A percentile compares a stretch with the other conserved stretches of the same genome.
These are phyloP conservation scores for Suillus plorans DNA, from an alignment of 768 basidiomycete species.

Conservation along the genomic window DNA sequence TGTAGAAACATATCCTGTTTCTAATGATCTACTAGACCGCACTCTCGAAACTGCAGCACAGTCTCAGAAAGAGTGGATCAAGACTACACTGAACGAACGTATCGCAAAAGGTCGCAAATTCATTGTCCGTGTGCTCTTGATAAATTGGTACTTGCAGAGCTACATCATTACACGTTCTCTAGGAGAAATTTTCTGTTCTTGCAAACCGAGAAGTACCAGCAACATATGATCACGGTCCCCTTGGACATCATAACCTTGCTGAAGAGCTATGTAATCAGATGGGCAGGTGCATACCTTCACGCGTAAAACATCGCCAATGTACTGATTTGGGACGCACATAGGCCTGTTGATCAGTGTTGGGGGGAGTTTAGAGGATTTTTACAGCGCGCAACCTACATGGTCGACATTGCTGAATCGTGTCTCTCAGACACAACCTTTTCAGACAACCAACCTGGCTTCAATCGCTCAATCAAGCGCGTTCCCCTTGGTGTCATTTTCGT, in stretches of 20 bases:
- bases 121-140: slow-evolving; percentile 41
- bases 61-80: slow-evolving; percentile 77
- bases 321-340: slow-evolving; percentile 25
- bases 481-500: slow-evolving; percentile 88
- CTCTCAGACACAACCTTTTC: slow-evolving; percentile 74
- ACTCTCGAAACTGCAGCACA: slow-evolving; percentile 53
- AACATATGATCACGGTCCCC: slow-evolving; percentile 53
- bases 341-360: slow-evolving; percentile 74
- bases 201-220: background rate
- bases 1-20: slow-evolving; percentile 58
- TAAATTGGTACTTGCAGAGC: background rate
- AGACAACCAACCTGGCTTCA: slow-evolving; percentile 82
- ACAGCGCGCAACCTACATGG: slow-evolving; percentile 80
- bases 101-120: slow-evolving; percentile 73
- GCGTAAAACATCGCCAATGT: background rate
- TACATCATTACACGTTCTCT: slow-evolving; percentile 42
- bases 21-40: slow-evolving; percentile 62
- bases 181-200: slow-evolving; percentile 29
- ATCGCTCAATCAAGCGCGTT: slow-evolving; percentile 76
- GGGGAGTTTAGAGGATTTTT: slow-evolving; percentile 83
- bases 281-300: slow-evolving; percentile 66
- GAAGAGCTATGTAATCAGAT: slow-evolving; percentile 85
- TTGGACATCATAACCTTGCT: slow-evolving; percentile 55
- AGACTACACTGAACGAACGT: slow-evolving; percentile 56
- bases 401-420: slow-evolving; percentile 74